phyloP scores from a whole-genome alignment of 192 early-diverging fungal genomes.

The Backusella psychrophila region DNA sequence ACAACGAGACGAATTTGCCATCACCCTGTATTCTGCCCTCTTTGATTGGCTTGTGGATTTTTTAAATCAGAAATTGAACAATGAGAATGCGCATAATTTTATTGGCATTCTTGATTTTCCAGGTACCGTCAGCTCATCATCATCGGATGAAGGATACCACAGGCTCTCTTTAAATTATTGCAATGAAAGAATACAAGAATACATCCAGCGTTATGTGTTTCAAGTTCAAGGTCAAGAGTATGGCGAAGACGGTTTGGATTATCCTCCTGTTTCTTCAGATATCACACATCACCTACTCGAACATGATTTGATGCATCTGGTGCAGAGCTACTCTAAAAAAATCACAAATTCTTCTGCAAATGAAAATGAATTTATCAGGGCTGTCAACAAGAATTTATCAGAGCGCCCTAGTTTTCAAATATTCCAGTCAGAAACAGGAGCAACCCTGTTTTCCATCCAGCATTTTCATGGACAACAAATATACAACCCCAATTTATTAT shows the following conservation, averaged over 20 bases:
- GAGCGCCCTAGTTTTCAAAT: slow-evolving; percentile 40
- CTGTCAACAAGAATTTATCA: slow-evolving; percentile 52
- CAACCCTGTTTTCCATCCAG: slow-evolving; percentile 69
- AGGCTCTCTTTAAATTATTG: slow-evolving; percentile 57
- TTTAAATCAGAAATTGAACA: slow-evolving; percentile 76
- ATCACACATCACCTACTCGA: slow-evolving; percentile 67
- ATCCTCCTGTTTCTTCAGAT: slow-evolving; percentile 42
- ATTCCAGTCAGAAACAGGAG: slow-evolving; percentile 27
- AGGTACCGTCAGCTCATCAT: slow-evolving; percentile 71
- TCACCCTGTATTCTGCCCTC: slow-evolving; percentile 73
- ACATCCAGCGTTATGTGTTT: slow-evolving; percentile 67
- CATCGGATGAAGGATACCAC: slow-evolving; percentile 49
- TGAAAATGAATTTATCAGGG: slow-evolving; percentile 47
- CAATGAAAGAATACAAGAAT: slow-evolving; percentile 84
- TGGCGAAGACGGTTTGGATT: slow-evolving; percentile 56
- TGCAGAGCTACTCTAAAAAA: slow-evolving; percentile 35
- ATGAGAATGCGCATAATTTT: slow-evolving; percentile 66
- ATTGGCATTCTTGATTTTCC: slow-evolving; percentile 66
- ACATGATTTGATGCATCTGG: slow-evolving; percentile 70
- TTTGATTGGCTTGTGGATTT: slow-evolving; percentile 85
- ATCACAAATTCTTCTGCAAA: slow-evolving; percentile 38
- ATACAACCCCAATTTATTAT: slow-evolving; percentile 63
- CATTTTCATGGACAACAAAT: slow-evolving; percentile 73
- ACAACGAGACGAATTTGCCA: slow-evolving; percentile 72
- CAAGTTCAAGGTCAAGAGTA: slow-evolving; percentile 63